phyloP scores from a whole-genome alignment of 371 early-diverging fungal species.

The Mucor sp. region DNA sequence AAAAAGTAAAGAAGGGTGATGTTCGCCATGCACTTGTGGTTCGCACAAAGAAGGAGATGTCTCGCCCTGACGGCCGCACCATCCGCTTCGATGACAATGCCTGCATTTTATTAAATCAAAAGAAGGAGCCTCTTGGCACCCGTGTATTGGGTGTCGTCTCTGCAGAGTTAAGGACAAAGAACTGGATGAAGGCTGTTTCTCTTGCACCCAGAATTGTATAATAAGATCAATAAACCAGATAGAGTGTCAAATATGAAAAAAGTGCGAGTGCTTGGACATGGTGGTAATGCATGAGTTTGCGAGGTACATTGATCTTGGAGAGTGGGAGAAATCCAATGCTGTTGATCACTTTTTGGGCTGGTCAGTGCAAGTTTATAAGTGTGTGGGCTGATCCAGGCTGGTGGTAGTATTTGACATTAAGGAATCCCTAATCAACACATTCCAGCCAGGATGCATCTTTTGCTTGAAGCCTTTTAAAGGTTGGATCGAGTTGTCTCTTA shows the following conservation, averaged over 20 bases:
- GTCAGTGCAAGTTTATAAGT: too few relatives aligned
- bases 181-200: slow-evolving; percentile 93
- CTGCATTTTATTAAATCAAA: slow-evolving; percentile 91
- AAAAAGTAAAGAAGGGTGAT: slow-evolving; percentile 95
- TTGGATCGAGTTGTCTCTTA: too few relatives aligned
- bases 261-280: too few relatives aligned
- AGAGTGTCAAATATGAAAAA: neutral
- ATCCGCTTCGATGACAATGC: slow-evolving; percentile 98
- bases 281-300: too few relatives aligned
- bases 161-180: slow-evolving; percentile 89
- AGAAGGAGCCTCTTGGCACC: slow-evolving; percentile 93
- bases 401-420: too few relatives aligned
- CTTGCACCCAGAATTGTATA: slow-evolving; percentile 94
- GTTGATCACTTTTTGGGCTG: too few relatives aligned
- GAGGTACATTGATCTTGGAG: too few relatives aligned
- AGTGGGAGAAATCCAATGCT: too few relatives aligned
- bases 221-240: slow-evolving; percentile 9
- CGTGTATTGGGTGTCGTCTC: slow-evolving; percentile 92
- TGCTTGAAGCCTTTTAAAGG: too few relatives aligned
- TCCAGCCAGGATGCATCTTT: too few relatives aligned
- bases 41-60: slow-evolving; percentile 88
- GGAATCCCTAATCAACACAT: too few relatives aligned
- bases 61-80: slow-evolving; percentile 91
- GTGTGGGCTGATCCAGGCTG: too few relatives aligned
- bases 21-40: slow-evolving; percentile 93